Base-by-base conservation (phyloP, 2,329 filamentous ascomycete species). In the Zymoseptoria crescenta region DNA sequence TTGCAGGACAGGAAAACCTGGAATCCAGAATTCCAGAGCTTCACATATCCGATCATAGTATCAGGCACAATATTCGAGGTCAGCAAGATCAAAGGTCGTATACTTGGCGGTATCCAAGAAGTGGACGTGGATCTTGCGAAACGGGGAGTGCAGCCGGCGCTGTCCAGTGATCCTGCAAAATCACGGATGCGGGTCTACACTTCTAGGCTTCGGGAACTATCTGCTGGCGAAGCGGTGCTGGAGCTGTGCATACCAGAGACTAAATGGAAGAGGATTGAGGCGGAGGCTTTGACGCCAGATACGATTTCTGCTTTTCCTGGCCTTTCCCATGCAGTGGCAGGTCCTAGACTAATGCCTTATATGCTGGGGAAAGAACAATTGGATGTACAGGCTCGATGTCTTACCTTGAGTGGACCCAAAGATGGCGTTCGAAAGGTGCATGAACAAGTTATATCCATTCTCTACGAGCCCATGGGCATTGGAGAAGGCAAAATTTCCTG, bases 41-140 rank as follows among this genome's bases (percentile, higher is more conserved):
- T 54, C 8, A 52, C 59, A 21, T 35, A 48, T 35, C 62, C 64
- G 19, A 56, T 66, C 9, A 27, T 63, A 7, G 41, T 66, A 8
- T 65, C 64, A 6, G 65, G 64, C 2, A 57, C 63, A 4, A 60
- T 60, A 24, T 45, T 56, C 5, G 59, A 66, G 13, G 62, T 57
- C 24, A n/a, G 10, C 8, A 52, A 30, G 1, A 48, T 52, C 7
- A 50, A 45, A 27, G 6, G 16, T 2, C 9, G 29, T 16, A 3
- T 60, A 6, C 24, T 24, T 24, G 24, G 24, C 24, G 24, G 24
- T 24, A 2, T 4, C 24, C 24, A 3, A 24, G 24, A 24, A 24
- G 24, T 24, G 24, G 24, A 24, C 24, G 24, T 24, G 24, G 24
- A 24, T 24, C 24, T 24, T 24, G 24, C 24, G 2, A 24, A 24